Evolutionary conservation across 495 filamentous ascomycete species (phyloP).

Genomic region (Cercophora scortea): DNA sequence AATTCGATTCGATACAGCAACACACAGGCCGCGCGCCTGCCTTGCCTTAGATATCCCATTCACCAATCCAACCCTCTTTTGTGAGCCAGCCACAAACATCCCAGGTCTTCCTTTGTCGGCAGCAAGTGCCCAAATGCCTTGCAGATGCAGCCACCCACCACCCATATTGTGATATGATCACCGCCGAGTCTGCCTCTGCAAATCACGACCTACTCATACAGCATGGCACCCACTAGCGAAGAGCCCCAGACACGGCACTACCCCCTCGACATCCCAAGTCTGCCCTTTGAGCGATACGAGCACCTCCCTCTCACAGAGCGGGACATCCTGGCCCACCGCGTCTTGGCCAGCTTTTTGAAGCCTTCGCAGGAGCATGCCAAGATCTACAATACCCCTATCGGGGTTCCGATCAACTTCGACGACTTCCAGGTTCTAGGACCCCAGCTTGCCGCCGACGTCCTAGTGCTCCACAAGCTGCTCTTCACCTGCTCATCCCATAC

Average conservation of each 20-base stretch:
- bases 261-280: slow-evolving; percentile 25
- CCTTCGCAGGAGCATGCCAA: slow-evolving; percentile 8
- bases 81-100: too few relatives aligned
- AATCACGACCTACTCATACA: too few relatives aligned
- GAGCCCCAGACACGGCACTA: slow-evolving; percentile 20
- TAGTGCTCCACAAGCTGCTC: slow-evolving; percentile 16
- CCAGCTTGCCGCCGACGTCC: slow-evolving; percentile 20
- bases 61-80: too few relatives aligned
- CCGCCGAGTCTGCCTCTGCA: too few relatives aligned
- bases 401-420: background rate
- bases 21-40: too few relatives aligned
- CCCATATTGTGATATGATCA: too few relatives aligned
- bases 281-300: slow-evolving; percentile 25
- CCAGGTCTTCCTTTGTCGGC: too few relatives aligned
- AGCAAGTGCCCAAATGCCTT: too few relatives aligned
- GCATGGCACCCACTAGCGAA: too few relatives aligned
- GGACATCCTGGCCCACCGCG: slow-evolving; percentile 27
- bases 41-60: too few relatives aligned
- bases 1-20: too few relatives aligned
- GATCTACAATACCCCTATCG: slow-evolving; percentile 4
- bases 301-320: slow-evolving; percentile 22
- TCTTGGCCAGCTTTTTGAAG: slow-evolving; percentile 29
- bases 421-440: slow-evolving; percentile 6
- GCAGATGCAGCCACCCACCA: too few relatives aligned
- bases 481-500: slow-evolving; percentile 2